phyloP scores from a whole-genome alignment of 2,329 filamentous ascomycete species.

The Macrophomina phaseolina region DNA sequence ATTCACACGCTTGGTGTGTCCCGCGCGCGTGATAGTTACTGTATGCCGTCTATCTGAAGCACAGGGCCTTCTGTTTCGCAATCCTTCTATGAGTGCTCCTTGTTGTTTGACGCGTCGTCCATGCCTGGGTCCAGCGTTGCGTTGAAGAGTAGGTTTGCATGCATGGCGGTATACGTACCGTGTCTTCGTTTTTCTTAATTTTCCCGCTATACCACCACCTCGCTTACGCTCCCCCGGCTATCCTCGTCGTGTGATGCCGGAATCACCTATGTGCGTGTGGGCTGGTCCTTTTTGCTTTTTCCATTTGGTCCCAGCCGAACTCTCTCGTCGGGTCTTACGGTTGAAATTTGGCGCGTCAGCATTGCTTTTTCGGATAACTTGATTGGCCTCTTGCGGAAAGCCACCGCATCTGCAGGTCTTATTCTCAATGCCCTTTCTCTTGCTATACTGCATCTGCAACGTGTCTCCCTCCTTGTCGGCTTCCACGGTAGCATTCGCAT shows the following conservation, averaged over 20 bases:
- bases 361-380: constrained; percentile 5
- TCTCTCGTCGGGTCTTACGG: background rate
- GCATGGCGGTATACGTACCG: background rate
- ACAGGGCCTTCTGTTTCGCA: background rate
- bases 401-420: constrained; percentile 12
- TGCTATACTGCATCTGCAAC: background rate
- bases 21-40: background rate
- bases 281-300: background rate
- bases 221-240: constrained; percentile 8
- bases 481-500: background rate
- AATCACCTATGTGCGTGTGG: background rate
- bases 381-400: background rate
- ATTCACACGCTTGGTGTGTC: background rate
- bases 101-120: background rate
- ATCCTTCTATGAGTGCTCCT: background rate
- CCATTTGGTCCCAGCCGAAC: background rate
- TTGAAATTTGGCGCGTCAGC: background rate
- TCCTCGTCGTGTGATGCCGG: constrained; percentile 5
- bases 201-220: background rate
- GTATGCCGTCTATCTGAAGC: background rate
- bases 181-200: background rate
- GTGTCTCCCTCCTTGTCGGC: background rate
- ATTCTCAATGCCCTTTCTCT: constrained; percentile 7
- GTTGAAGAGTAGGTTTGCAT: background rate
- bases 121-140: background rate